Evolutionary conservation across 768 basidiomycete species (phyloP).

Genomic region (Kwoniella pini): DNA sequence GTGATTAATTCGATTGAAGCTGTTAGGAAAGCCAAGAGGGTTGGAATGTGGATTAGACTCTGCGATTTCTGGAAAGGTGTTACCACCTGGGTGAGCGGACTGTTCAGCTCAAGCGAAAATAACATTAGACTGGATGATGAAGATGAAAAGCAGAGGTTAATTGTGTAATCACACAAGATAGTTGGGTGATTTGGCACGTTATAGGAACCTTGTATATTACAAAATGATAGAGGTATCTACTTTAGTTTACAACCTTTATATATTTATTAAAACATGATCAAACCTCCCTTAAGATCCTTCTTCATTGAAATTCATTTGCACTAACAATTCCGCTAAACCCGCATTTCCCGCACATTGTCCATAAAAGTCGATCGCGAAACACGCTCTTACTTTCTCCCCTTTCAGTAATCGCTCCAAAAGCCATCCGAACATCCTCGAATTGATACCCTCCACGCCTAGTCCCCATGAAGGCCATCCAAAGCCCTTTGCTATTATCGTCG

Average conservation of each 20-base stretch:
- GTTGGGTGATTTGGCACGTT: neutral
- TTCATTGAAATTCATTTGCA: conserved; percentile 37
- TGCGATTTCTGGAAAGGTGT: neutral
- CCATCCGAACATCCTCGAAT: conserved; percentile 72
- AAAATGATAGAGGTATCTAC: too few species aligned
- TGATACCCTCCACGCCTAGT: conserved; percentile 83
- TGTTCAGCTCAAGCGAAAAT: conserved; percentile 4
- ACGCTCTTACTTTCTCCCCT: conserved; percentile 26
- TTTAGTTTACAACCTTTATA: too few species aligned
- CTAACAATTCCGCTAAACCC: conserved; percentile 30
- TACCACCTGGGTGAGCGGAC: neutral
- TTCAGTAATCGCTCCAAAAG: conserved; percentile 58
- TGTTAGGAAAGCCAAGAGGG: conserved; percentile 15
- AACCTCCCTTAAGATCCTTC: neutral
- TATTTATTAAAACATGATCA: too few species aligned
- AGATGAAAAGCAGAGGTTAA: conserved; percentile 11
- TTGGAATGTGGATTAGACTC: conserved; percentile 12
- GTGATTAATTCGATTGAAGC: conserved; percentile 39
- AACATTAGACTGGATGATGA: conserved; percentile 7
- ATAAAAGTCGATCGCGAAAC: conserved; percentile 43
- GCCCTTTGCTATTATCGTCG: conserved; percentile 73
- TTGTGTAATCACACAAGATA: too few species aligned
- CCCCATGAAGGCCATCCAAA: conserved; percentile 77
- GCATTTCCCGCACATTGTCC: conserved; percentile 27
- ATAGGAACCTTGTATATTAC: neutral